Evolutionary conservation across 495 filamentous ascomycete genomes (phyloP).

Genomic region (Thermochaetoides thermophila): DNA sequence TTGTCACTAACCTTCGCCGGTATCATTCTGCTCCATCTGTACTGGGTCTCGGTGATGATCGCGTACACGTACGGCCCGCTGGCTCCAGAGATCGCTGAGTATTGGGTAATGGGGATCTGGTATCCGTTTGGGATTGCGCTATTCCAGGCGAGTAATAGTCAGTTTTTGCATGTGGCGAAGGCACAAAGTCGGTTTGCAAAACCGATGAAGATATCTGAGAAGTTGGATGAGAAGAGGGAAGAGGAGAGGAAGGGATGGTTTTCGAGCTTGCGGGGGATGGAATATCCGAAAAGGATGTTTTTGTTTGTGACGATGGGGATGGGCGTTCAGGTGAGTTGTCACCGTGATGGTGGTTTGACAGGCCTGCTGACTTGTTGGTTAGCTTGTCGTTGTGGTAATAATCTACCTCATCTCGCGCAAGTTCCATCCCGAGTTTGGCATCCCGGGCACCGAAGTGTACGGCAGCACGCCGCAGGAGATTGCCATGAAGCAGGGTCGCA

Average conservation of each 20-base stretch:
- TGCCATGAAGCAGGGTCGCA: conserved; percentile 28
- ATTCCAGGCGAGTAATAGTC: conserved; percentile 54
- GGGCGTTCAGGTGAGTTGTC: conserved; percentile 31
- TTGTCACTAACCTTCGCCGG: conserved; percentile 43
- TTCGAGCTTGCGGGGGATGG: conserved; percentile 19
- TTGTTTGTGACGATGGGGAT: conserved; percentile 36
- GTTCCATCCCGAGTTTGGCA: conserved; percentile 37
- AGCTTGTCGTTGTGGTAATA: conserved; percentile 44
- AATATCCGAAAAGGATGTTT: conserved; percentile 31
- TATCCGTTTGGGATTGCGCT: conserved; percentile 55
- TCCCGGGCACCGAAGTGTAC: conserved; percentile 24
- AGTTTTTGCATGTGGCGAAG: conserved; percentile 48
- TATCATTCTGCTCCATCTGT: conserved; percentile 48
- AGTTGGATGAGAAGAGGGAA: conserved; percentile 15
- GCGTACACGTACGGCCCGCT: conserved; percentile 44
- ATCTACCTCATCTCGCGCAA: conserved; percentile 53
- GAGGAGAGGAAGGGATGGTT: background rate
- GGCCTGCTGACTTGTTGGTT: too few relatives aligned
- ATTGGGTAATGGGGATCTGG: conserved; percentile 62
- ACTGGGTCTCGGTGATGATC: conserved; percentile 43
- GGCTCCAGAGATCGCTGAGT: conserved; percentile 38
- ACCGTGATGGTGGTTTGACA: background rate
- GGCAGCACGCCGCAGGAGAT: conserved; percentile 35
- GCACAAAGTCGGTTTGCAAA: conserved; percentile 31
- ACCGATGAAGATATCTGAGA: conserved; percentile 10